Evolutionary conservation across 345 rosid species (phyloP), one percentile per base, ranked within the genome.

Genomic region (Lumnitzera littorea): DNA sequence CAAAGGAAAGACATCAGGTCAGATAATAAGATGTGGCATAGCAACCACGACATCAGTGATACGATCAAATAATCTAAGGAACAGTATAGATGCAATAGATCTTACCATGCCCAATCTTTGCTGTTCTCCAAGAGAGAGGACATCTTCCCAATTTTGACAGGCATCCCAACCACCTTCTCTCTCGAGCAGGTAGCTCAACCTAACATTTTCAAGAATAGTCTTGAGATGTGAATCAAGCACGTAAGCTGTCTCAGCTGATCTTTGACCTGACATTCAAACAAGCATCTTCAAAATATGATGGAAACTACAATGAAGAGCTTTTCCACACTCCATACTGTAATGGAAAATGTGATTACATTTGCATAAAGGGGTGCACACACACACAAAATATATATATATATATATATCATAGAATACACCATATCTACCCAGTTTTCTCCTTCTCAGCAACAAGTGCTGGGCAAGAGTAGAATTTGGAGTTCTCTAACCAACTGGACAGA

Each of bases 31-130:
- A 48, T 9, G 16, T 17, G 60, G 65, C 51, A 55, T 51, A 36
- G 13, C 10, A 25, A 47, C 27, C 12, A 13, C n/a, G 36, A 52
- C 7, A 0, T 24, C 53, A 46, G 15, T 56, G 23, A 48, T 47
- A 56, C 43, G 7, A 36, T 36, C 11, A 36, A 36, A 9, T 9
- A 36, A 4, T 9, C 43, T 5, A 36, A 36, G 9, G 11, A 7
- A 36, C 7, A 1, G 43, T 36, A 36, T 7, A 36, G 43, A 1
- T 8, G 24, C 58, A 46, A 60, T 14, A 24, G 24, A 58, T 71
- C 80, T 73, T 65, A 94, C 99, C 97, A 94, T 91, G 70, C 99
- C 96, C 62, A 94, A 75, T 74, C 99, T 83, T 72, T 94, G 99
- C 74, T 91, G 99, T 69, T 94, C 99, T 51, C 99, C 99, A 10